A percentile compares a stretch with the other conserved stretches of the same genome.
phyloP scores from a whole-genome alignment of 768 basidiomycete genomes.

The Podaxis pistillaris region DNA sequence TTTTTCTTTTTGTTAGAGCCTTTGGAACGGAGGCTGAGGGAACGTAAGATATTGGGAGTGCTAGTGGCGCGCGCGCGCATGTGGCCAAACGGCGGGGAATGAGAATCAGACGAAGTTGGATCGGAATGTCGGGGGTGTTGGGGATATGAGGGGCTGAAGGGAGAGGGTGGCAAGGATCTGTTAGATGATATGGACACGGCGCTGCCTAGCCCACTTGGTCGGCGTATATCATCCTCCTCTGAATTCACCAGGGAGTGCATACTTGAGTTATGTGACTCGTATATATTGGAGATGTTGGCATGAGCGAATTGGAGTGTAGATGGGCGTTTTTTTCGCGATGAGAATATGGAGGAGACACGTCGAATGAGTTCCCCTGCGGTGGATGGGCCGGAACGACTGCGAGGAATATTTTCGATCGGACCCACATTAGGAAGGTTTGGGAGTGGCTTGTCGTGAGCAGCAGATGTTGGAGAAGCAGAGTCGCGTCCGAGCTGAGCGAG shows the following conservation, averaged over 20 bases:
- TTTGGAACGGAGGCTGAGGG: conserved; percentile 17
- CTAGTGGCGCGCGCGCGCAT: conserved; percentile 32
- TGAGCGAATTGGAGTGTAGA: conserved; percentile 5
- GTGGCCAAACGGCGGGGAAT: conserved; percentile 8
- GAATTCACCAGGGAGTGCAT: conserved; percentile 18
- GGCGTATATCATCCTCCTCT: conserved; percentile 41
- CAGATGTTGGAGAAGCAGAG: not conserved
- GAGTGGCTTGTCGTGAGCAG: conserved; percentile 1
- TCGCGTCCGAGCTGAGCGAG: not conserved
- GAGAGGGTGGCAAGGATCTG: conserved; percentile 35
- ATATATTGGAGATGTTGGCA: conserved; percentile 13
- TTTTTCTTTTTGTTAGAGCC: conserved; percentile 20
- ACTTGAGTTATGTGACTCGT: conserved; percentile 13
- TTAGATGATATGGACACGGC: conserved; percentile 35
- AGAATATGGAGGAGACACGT: conserved; percentile 31
- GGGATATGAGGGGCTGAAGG: conserved; percentile 23
- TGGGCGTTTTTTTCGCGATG: conserved; percentile 12
- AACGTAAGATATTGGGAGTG: conserved; percentile 35
- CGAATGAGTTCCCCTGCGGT: conserved; percentile 23
- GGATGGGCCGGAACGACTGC: not conserved
- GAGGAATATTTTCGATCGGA: conserved; percentile 13
- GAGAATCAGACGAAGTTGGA: not conserved
- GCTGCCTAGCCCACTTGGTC: conserved; percentile 45
- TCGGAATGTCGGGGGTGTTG: conserved; percentile 10
- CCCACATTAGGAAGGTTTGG: not conserved